These are phyloP conservation scores for Liquidambar formosana DNA, from an alignment of 164 flowering plant species.

Conservation along the genomic window DNA sequence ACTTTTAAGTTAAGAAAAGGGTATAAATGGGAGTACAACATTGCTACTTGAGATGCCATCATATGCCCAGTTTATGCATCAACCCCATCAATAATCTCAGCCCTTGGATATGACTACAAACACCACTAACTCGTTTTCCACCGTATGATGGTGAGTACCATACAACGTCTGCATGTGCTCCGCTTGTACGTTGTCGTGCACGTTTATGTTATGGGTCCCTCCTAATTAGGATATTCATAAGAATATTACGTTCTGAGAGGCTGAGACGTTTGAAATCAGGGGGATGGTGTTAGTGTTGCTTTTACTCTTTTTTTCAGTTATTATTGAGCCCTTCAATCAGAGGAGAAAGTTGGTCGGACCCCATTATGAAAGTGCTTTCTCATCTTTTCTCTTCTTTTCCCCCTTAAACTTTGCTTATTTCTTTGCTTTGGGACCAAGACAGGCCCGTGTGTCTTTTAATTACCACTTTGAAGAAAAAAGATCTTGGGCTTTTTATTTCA, in stretches of 20 bases:
- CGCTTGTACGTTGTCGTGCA: background rate
- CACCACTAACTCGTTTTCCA: too few relatives aligned
- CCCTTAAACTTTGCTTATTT: constrained; percentile 1
- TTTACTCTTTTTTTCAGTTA: constrained; percentile 6
- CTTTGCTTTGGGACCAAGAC: constrained; percentile 3
- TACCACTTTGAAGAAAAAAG: constrained; percentile 1
- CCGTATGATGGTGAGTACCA: too few relatives aligned
- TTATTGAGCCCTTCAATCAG: constrained; percentile 18
- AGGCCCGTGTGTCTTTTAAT: background rate
- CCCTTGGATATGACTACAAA: too few relatives aligned
- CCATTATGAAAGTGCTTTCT: constrained; percentile 12
- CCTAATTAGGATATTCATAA: background rate
- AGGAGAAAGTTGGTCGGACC: constrained; percentile 1
- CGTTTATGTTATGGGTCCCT: background rate
- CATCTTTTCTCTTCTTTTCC: constrained; percentile 1
- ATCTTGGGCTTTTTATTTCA: background rate
- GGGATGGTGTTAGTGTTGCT: background rate
- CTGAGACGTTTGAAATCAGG: constrained; percentile 14
- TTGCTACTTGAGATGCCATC: constrained; percentile 7
- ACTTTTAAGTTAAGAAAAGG: constrained; percentile 34
- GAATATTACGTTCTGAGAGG: constrained; percentile 7
- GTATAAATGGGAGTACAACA: background rate
- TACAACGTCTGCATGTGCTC: too few relatives aligned
- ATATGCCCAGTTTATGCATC: constrained; percentile 1
- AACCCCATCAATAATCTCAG: background rate